phyloP scores from a whole-genome alignment of 2,329 filamentous ascomycete genomes.

The Diaporthe sp. region DNA sequence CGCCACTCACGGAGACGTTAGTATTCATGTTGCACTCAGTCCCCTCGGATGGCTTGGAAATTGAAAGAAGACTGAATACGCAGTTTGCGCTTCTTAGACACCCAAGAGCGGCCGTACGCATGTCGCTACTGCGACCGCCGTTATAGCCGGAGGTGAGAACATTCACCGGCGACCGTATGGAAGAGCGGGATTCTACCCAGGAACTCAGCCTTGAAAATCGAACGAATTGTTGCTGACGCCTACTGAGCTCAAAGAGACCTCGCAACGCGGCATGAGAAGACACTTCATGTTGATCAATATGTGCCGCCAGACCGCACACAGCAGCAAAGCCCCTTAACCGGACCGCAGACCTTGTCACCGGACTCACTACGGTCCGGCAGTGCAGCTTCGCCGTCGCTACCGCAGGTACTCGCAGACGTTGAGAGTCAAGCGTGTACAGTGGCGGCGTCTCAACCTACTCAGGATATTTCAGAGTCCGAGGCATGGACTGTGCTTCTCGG shows the following conservation, averaged over 20 bases:
- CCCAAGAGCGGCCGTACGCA: neutral
- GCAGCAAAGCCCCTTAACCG: neutral
- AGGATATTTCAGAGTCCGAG: neutral
- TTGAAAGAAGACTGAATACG: neutral
- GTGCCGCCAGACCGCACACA: neutral
- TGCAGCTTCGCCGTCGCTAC: neutral
- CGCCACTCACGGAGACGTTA: constrained; percentile 1
- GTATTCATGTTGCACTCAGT: neutral
- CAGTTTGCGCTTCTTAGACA: neutral
- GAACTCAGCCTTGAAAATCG: neutral
- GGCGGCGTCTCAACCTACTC: neutral
- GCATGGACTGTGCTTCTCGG: neutral
- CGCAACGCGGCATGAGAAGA: constrained; percentile 6
- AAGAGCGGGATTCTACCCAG: no score
- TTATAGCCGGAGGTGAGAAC: neutral
- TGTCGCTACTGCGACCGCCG: constrained; percentile 17
- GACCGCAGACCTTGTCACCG: neutral
- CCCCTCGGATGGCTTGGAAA: no score
- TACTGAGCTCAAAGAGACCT: neutral
- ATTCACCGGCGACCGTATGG: no score
- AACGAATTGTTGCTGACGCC: neutral
- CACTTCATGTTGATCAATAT: constrained; percentile 10
- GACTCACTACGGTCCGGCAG: no score
- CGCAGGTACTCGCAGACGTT: neutral
- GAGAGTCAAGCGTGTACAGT: neutral